Conservation (phyloP, 129 eudicot species). For the Escallonia rubra region DNA sequence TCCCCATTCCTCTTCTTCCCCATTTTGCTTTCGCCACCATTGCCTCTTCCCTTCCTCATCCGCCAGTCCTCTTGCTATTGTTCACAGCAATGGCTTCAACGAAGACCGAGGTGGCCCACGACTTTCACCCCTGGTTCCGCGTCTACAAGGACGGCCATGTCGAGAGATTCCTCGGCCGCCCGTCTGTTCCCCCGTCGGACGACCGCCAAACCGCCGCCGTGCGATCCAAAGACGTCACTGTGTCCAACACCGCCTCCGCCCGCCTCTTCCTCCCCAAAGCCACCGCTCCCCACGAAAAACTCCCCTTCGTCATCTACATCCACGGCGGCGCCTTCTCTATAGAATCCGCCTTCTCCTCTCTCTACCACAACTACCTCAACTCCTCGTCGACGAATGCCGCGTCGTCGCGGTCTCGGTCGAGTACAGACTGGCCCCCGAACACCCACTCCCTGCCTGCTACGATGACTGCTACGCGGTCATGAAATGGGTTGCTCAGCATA, state of each 20-base stretch:
- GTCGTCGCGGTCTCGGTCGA: conserved; percentile 42
- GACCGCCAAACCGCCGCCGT: conserved; percentile 34
- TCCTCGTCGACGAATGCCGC: conserved; percentile 22
- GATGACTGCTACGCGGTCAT: conserved; percentile 46
- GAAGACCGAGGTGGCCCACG: conserved; percentile 16
- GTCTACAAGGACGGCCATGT: conserved; percentile 38
- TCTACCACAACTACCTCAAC: conserved; percentile 34
- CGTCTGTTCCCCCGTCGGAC: conserved; percentile 29
- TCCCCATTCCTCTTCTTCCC: too few species aligned
- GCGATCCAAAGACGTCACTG: conserved; percentile 31
- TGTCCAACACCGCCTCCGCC: conserved; percentile 18
- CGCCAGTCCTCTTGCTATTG: not conserved
- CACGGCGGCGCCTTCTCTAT: conserved; percentile 58
- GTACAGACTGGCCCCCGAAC: conserved; percentile 51
- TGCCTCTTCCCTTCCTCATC: too few species aligned
- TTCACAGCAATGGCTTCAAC: not conserved
- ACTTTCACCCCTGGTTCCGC: conserved; percentile 23
- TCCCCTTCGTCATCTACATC: conserved; percentile 42
- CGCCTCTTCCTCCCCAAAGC: conserved; percentile 34
- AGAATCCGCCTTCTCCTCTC: conserved; percentile 31
- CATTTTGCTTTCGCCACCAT: too few species aligned
- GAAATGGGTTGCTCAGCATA: conserved; percentile 35
- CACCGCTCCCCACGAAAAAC: conserved; percentile 9
- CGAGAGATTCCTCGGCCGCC: conserved; percentile 19
- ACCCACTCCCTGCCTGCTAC: conserved; percentile 39